These are phyloP conservation scores for Adansonia gregorii DNA, from an alignment of 441 rosid species.

Conservation along the genomic window DNA sequence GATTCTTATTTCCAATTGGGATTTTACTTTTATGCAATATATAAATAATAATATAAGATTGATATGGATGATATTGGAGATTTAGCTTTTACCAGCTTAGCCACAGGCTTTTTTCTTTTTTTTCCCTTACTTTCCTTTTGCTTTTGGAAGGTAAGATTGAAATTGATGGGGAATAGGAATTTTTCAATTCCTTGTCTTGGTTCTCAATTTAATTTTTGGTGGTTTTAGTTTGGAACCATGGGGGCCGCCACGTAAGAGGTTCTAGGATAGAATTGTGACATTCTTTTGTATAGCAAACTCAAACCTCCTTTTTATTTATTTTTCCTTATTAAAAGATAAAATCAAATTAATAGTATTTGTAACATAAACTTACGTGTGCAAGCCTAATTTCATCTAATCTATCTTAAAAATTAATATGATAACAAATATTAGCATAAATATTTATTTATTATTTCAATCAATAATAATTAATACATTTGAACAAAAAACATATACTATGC, in stretches of 20 bases:
- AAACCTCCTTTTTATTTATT: not conserved
- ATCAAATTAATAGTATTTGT: no score
- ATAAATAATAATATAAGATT: conserved; percentile 7
- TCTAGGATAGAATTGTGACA: conserved; percentile 33
- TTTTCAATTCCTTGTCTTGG: not conserved
- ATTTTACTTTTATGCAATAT: not conserved
- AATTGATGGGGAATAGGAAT: not conserved
- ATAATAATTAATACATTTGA: no score
- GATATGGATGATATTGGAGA: conserved; percentile 38
- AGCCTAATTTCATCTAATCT: not conserved
- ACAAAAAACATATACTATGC: no score
- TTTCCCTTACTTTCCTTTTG: not conserved
- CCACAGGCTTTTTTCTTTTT: not conserved
- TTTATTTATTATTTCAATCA: no score
- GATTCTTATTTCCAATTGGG: conserved; percentile 27
- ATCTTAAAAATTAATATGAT: no score
- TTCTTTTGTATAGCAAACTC: conserved; percentile 1
- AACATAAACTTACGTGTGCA: no score
- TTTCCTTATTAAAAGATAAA: no score
- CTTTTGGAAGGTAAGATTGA: not conserved
- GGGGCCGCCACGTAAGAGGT: conserved; percentile 29
- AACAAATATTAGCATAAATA: no score
- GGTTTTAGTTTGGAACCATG: conserved; percentile 25
- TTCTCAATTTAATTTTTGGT: conserved; percentile 13
- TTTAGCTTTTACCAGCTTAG: conserved; percentile 42